Conservation (phyloP, 495 filamentous ascomycete species). For the Cercophora sp. region DNA sequence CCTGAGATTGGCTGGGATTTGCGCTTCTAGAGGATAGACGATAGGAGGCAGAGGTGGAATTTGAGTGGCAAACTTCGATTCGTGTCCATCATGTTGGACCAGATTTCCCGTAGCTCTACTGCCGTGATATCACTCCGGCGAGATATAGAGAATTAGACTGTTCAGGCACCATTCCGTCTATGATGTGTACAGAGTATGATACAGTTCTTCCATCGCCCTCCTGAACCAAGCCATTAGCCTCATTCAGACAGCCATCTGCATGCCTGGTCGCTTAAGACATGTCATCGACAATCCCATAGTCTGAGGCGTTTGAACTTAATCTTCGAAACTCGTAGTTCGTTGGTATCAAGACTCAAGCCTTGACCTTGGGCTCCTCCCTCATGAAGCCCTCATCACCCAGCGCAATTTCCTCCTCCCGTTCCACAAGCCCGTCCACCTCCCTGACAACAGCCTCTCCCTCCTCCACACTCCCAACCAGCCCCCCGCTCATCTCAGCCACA, state of each 20-base stretch:
- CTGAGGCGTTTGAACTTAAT: background rate
- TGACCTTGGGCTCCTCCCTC: conserved; percentile 19
- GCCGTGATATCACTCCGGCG: too few relatives aligned
- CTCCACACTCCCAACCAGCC: conserved; percentile 14
- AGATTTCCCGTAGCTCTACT: too few relatives aligned
- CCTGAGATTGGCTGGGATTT: conserved; percentile 96
- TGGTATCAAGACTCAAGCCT: too few relatives aligned
- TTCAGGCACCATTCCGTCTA: background rate
- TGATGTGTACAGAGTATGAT: background rate
- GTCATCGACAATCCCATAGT: too few relatives aligned
- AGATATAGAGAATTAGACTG: background rate
- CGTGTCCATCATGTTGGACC: background rate
- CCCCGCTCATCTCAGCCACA: conserved; percentile 32
- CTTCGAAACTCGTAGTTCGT: too few relatives aligned
- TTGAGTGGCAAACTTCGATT: background rate
- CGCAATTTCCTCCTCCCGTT: conserved; percentile 35
- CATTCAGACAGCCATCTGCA: too few relatives aligned
- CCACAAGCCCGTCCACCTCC: conserved; percentile 39
- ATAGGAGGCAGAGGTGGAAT: background rate
- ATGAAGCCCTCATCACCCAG: conserved; percentile 32
- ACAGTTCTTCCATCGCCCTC: background rate
- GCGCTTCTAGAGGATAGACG: conserved; percentile 54
- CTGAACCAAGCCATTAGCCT: too few relatives aligned
- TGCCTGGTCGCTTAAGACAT: too few relatives aligned
- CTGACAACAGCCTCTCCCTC: conserved; percentile 23